Conservation (phyloP, 345 rosid species). For the Sisymbrium irio region DNA sequence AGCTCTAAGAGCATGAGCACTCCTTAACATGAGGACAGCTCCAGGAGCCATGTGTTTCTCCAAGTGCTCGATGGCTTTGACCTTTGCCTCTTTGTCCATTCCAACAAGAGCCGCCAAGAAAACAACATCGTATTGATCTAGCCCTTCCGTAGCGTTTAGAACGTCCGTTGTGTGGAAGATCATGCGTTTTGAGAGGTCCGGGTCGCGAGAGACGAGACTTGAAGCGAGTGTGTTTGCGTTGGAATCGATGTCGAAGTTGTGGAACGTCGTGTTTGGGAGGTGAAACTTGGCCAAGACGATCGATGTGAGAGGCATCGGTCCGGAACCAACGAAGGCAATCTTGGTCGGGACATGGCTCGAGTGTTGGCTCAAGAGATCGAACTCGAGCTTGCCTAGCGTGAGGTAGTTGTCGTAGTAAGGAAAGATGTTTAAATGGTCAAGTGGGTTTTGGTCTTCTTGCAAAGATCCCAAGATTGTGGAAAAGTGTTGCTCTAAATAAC, state of each 20-base stretch:
- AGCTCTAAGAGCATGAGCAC: slow-evolving; percentile 81
- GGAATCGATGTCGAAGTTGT: slow-evolving; percentile 75
- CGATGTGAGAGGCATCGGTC: slow-evolving; percentile 85
- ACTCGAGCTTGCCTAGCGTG: slow-evolving; percentile 69
- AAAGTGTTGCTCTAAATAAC: slow-evolving; percentile 61
- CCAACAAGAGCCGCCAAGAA: slow-evolving; percentile 97
- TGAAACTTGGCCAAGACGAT: slow-evolving; percentile 68
- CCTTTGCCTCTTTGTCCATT: slow-evolving; percentile 74
- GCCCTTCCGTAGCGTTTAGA: slow-evolving; percentile 44
- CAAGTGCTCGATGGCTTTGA: slow-evolving; percentile 63
- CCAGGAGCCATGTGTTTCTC: slow-evolving; percentile 76
- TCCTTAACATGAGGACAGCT: slow-evolving; percentile 65
- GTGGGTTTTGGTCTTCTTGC: slow-evolving; percentile 54
- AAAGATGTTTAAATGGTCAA: slow-evolving; percentile 54
- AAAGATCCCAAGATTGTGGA: slow-evolving; percentile 49
- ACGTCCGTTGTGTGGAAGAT: slow-evolving; percentile 67
- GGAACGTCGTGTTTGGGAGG: slow-evolving; percentile 52
- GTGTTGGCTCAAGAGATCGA: slow-evolving; percentile 46
- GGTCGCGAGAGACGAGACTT: slow-evolving; percentile 43
- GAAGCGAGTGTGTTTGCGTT: slow-evolving; percentile 59
- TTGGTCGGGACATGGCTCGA: slow-evolving; percentile 34
- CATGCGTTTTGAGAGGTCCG: slow-evolving; percentile 64
- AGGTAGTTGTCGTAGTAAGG: slow-evolving; percentile 80
- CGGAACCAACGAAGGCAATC: slow-evolving; percentile 83
- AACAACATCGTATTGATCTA: slow-evolving; percentile 69